Evolutionary conservation across 148 eudicot genomes (phyloP).

Genomic region (Cornus florida): DNA sequence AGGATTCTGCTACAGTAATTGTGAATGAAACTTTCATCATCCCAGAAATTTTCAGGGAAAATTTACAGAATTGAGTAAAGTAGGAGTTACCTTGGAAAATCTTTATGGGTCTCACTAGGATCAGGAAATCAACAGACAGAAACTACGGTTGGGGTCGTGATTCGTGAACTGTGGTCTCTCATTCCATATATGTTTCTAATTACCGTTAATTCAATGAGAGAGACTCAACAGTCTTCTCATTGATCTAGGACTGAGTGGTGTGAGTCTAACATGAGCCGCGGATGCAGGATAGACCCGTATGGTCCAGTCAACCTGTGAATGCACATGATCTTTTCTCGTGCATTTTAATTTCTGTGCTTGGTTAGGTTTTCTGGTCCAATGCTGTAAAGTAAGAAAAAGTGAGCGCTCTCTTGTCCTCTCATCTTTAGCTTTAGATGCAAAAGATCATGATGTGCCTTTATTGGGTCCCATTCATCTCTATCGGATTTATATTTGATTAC

Average conservation of each 20-base stretch:
- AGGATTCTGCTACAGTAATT: not conserved
- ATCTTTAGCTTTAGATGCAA: not conserved
- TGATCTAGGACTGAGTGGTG: not conserved
- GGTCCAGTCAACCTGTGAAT: not conserved
- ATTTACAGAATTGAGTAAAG: constrained; percentile 4
- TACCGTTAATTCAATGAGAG: not conserved
- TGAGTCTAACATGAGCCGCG: constrained; percentile 17
- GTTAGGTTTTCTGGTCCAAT: not conserved
- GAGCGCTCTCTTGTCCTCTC: constrained; percentile 24
- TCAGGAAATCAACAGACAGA: not conserved
- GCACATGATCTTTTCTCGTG: not conserved
- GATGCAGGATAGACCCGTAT: not conserved
- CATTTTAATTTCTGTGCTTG: too few species aligned
- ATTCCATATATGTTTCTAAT: not conserved
- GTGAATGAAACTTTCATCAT: not conserved
- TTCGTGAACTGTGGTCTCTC: constrained; percentile 7
- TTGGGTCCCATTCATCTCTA: not conserved
- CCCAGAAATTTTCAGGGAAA: not conserved
- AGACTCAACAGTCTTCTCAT: not conserved
- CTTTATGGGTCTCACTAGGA: constrained; percentile 10
- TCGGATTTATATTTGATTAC: not conserved
- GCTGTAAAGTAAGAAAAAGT: too few species aligned
- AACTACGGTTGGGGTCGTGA: not conserved
- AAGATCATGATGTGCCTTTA: not conserved
- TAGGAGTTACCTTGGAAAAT: constrained; percentile 17